These are phyloP conservation scores for Canna indica DNA, from an alignment of 176 grass and related monocot species.

Conservation along the genomic window DNA sequence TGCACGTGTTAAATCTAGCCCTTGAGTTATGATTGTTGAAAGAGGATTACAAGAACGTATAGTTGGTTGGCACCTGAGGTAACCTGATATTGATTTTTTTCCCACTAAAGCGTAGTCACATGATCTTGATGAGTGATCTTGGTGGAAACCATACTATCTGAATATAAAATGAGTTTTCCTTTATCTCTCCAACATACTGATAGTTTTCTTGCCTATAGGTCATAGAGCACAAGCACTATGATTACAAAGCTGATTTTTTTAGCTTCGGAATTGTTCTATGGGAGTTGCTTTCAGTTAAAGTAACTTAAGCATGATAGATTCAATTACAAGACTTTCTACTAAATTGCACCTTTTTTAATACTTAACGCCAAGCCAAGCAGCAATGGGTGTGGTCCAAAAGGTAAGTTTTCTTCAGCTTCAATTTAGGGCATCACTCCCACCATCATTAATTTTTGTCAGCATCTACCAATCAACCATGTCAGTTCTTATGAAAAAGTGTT, in stretches of 20 bases:
- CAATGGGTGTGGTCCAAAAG: slow-evolving; percentile 30
- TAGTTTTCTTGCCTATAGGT: slow-evolving; percentile 10
- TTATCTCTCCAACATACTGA: too few relatives aligned
- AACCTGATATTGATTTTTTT: too few relatives aligned
- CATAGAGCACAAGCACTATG: slow-evolving; percentile 33
- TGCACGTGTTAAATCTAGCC: slow-evolving; percentile 78
- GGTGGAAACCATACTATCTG: too few relatives aligned
- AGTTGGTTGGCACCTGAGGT: slow-evolving; percentile 99
- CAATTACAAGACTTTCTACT: background rate
- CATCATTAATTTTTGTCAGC: too few relatives aligned
- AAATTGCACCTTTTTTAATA: slow-evolving; percentile 21
- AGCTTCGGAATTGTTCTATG: slow-evolving; percentile 32
- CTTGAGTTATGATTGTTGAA: slow-evolving; percentile 97
- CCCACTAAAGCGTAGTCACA: background rate
- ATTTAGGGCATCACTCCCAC: too few relatives aligned
- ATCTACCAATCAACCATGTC: too few relatives aligned
- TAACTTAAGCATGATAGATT: background rate
- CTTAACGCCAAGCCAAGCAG: slow-evolving; percentile 26
- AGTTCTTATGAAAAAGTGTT: too few relatives aligned
- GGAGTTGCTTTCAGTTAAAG: slow-evolving; percentile 23
- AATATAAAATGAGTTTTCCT: too few relatives aligned
- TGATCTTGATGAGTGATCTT: too few relatives aligned
- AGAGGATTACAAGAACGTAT: slow-evolving; percentile 93
- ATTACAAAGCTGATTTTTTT: slow-evolving; percentile 32
- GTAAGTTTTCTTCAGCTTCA: slow-evolving; percentile 13